Percentiles rank a stretch among this genome's conserved stretches.
Conservation (phyloP, 306 rosid species). For the Canavalia gladiata region DNA sequence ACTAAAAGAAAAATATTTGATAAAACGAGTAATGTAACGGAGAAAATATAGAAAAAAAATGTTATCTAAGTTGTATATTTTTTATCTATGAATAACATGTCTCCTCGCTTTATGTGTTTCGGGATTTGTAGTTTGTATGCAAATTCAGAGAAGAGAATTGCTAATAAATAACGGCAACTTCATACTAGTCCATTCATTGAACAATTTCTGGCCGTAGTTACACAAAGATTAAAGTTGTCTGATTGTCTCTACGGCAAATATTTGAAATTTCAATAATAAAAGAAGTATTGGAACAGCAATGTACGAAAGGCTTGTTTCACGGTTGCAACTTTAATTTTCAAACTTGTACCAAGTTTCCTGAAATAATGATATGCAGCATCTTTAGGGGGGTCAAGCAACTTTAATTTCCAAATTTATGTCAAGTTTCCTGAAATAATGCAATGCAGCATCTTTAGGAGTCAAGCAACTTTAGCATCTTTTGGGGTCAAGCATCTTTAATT, state of each 20-base stretch:
- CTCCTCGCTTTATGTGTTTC: conserved; percentile 11
- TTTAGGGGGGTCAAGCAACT: background rate
- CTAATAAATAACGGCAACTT: background rate
- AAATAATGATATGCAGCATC: conserved; percentile 12
- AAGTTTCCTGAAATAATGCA: conserved; percentile 18
- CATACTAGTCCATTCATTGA: conserved; percentile 1
- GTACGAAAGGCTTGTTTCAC: conserved; percentile 15
- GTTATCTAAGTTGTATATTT: no score
- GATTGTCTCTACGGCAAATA: conserved; percentile 10
- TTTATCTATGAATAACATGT: no score
- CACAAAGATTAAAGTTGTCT: background rate
- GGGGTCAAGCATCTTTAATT: background rate
- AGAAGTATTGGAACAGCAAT: background rate
- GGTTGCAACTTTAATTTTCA: background rate
- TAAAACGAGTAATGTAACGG: no score
- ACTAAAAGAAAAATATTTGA: no score
- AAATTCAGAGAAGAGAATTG: background rate
- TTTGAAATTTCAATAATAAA: background rate
- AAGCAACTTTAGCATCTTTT: no score
- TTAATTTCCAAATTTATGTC: background rate
- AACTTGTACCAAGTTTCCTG: background rate
- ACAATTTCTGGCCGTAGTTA: background rate
- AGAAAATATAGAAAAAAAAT: no score
- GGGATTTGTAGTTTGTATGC: conserved; percentile 39
- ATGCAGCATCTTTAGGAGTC: background rate